These are phyloP conservation scores for Aspergillus sp. DNA, from an alignment of 2,329 filamentous ascomycete genomes.

Conservation along the genomic window DNA sequence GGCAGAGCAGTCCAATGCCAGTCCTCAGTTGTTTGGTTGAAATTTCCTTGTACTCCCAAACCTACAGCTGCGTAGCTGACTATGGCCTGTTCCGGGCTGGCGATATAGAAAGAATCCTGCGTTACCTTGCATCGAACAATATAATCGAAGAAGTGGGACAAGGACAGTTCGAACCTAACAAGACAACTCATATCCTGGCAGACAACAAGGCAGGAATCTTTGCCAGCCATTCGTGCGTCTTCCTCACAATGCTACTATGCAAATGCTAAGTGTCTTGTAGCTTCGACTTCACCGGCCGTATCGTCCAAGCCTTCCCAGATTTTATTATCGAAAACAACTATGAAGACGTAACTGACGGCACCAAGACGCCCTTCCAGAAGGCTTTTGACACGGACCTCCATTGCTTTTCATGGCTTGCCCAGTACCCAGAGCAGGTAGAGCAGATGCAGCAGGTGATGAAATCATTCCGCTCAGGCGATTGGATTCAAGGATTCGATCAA, in stretches of 20 bases:
- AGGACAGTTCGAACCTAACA: background rate
- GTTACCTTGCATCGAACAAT: background rate
- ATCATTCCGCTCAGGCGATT: conserved; percentile 8
- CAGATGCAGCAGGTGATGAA: background rate
- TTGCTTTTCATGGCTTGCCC: conserved; percentile 29
- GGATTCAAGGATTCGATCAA: background rate
- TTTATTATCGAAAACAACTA: conserved; percentile 32
- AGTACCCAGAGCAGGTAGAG: conserved; percentile 26
- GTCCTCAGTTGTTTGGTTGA: background rate
- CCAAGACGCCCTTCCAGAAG: conserved; percentile 30
- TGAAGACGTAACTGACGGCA: conserved; percentile 25
- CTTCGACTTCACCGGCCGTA: background rate
- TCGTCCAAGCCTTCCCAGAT: conserved; percentile 19
- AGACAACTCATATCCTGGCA: background rate
- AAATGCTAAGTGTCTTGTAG: background rate
- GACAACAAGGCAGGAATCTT: background rate
- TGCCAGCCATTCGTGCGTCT: background rate
- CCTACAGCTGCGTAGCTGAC: no score
- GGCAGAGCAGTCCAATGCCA: background rate
- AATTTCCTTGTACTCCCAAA: background rate
- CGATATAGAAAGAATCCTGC: background rate
- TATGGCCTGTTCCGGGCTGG: no score
- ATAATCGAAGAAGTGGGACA: background rate
- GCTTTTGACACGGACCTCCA: conserved; percentile 27
- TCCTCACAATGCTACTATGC: background rate